Conservation (phyloP, 2,329 filamentous ascomycete genomes). For the Phaeomoniella chlamydospora region DNA sequence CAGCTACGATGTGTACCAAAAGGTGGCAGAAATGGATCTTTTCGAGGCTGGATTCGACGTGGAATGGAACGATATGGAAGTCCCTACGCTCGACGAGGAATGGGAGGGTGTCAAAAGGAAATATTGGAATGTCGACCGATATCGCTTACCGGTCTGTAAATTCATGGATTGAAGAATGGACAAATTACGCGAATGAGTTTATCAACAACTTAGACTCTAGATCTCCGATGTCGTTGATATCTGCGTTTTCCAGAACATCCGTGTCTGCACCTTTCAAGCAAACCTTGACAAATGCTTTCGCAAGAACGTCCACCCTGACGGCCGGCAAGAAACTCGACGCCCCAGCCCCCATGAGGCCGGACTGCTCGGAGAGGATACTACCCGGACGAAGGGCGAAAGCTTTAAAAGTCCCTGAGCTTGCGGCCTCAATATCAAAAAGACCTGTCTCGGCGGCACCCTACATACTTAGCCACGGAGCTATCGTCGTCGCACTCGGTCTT, state of each 20-base stretch:
- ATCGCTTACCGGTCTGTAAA: conserved; percentile 21
- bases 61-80: conserved; percentile 65
- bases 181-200: not conserved
- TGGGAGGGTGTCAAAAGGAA: conserved; percentile 81
- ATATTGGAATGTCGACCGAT: conserved; percentile 70
- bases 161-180: not conserved
- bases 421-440: conserved; percentile 3
- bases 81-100: conserved; percentile 58
- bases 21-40: conserved; percentile 81
- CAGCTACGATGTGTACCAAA: conserved; percentile 92
- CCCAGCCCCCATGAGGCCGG: not conserved
- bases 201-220: not conserved
- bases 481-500: too few relatives aligned
- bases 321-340: conserved; percentile 1
- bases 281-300: conserved; percentile 3
- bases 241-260: conserved; percentile 2
- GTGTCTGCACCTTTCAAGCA: conserved; percentile 1
- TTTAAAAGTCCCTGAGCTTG: conserved; percentile 1
- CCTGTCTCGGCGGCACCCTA: conserved; percentile 3
- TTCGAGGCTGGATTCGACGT: conserved; percentile 81
- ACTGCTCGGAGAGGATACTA: conserved; percentile 1
- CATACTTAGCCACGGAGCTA: not conserved
- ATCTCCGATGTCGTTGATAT: conserved; percentile 1
- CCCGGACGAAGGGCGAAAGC: conserved; percentile 4
- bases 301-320: conserved; percentile 2